phyloP scores from a whole-genome alignment of 345 rosid species.

The Bruguiera gymnorhiza region DNA sequence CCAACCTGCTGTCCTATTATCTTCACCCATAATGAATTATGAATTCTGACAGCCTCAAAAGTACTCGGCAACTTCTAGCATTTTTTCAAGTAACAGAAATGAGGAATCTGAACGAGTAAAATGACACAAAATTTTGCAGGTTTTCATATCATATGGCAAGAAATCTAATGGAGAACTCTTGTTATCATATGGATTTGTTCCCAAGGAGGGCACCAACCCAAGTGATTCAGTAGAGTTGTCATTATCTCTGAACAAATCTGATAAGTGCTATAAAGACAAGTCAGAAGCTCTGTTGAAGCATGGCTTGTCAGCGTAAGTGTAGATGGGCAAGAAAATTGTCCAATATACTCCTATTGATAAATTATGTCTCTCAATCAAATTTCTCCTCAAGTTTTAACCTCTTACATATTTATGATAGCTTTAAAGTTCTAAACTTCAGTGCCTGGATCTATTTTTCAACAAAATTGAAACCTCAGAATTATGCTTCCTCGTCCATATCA shows the following conservation, averaged over 20 bases:
- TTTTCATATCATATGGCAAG: conserved; percentile 92
- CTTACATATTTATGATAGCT: background rate
- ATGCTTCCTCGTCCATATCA: conserved; percentile 1
- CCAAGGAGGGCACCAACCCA: conserved; percentile 88
- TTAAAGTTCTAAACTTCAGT: background rate
- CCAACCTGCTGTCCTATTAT: too few relatives aligned
- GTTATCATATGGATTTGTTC: conserved; percentile 90
- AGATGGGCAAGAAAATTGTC: conserved; percentile 10
- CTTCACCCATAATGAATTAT: too few relatives aligned
- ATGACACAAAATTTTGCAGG: conserved; percentile 50
- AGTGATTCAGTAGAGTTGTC: conserved; percentile 83
- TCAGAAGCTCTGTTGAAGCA: conserved; percentile 70
- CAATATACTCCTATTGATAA: background rate
- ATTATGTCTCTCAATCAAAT: background rate
- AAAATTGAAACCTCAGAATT: conserved; percentile 3
- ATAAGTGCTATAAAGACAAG: conserved; percentile 74
- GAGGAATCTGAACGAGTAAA: background rate
- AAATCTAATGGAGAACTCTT: conserved; percentile 91
- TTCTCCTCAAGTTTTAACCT: background rate
- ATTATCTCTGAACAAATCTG: conserved; percentile 66
- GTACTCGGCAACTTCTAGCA: too few relatives aligned
- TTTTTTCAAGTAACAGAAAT: too few relatives aligned
- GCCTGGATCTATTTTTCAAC: background rate
- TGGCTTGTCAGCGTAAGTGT: conserved; percentile 67
- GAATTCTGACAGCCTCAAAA: too few relatives aligned